These are phyloP conservation scores for Coriaria nepalensis DNA, from an alignment of 306 rosid species.

Conservation along the genomic window DNA sequence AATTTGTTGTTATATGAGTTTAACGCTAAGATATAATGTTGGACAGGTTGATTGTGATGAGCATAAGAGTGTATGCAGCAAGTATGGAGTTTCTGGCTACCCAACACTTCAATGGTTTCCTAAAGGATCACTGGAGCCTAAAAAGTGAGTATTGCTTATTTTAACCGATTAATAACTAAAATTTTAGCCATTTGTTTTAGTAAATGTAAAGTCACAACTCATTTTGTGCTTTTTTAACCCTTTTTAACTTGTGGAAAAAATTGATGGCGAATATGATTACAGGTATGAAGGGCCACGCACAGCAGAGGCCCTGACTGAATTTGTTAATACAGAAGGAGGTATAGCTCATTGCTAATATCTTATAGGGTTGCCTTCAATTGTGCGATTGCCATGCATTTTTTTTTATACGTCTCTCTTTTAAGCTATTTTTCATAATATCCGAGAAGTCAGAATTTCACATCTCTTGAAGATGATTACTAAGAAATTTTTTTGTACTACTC, in stretches of 20 bases:
- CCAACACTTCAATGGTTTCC: conserved; percentile 89
- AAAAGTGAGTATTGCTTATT: conserved; percentile 34
- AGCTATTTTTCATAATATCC: too few species aligned
- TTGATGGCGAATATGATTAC: conserved; percentile 5
- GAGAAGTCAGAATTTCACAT: too few species aligned
- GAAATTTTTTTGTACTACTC: not conserved
- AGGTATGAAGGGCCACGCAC: conserved; percentile 73
- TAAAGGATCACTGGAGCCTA: conserved; percentile 66
- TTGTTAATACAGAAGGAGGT: conserved; percentile 68
- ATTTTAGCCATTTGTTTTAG: not conserved
- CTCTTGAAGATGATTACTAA: not conserved
- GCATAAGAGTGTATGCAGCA: conserved; percentile 59
- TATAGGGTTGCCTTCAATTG: too few species aligned
- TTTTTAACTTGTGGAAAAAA: not conserved
- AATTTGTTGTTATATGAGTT: not conserved
- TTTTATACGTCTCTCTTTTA: too few species aligned
- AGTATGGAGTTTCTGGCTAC: conserved; percentile 73
- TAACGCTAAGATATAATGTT: not conserved
- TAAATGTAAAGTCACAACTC: not conserved
- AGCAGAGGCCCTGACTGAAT: conserved; percentile 69
- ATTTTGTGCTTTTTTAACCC: not conserved
- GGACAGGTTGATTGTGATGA: conserved; percentile 84
- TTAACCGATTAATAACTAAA: too few species aligned
- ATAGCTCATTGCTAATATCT: not conserved
- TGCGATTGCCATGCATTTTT: too few species aligned